Evolutionary conservation across 192 early-diverging fungal genomes (phyloP), one percentile per base, ranked within the genome.

Genomic region (Phycomyces nitens): DNA sequence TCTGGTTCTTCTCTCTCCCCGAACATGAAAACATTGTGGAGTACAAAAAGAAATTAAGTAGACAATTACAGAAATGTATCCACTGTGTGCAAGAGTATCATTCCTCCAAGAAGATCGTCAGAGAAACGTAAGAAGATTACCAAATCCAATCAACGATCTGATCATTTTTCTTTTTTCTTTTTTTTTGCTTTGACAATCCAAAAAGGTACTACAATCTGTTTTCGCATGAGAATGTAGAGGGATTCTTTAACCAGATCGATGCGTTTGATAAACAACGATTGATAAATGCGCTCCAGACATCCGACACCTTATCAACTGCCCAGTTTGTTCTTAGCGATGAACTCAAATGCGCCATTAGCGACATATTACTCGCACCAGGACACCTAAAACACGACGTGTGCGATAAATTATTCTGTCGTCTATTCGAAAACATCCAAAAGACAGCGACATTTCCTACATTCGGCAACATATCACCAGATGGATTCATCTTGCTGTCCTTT

Each of bases 1-100:
- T 74, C 24, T 68, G 66, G 66, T 34, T 74, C 0, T 74, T 74
- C 27, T 74, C 72, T 24, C 40, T 69, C n/a, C 66, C 72, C 14
- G 62, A 53, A 26, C 58, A 69, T 50, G 72, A 65, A 2, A 62
- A 62, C 27, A 66, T 75, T 7, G 27, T 38, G n/a, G 26, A 70
- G 47, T 75, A 66, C 29, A 75, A 75, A 41, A 24, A 58, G 10
- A 70, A 58, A 58, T 64, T 75, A 24, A 66, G 62, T 51, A 52
- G 20, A 7, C 50, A 66, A 34, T 53, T 75, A 20, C 52, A 20
- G 3, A 42, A 24, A 21, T 75, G 73, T 15, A 61, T 29, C 15
- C 7, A 54, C 7, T 75, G 73, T 53, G 42, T 57, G n/a, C 49
- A 63, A 27, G 21, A 34, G 3, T 75, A 70, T 61, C 60, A 75